Conservation (phyloP, 1,139 yeast species). For the Candida sp. region DNA sequence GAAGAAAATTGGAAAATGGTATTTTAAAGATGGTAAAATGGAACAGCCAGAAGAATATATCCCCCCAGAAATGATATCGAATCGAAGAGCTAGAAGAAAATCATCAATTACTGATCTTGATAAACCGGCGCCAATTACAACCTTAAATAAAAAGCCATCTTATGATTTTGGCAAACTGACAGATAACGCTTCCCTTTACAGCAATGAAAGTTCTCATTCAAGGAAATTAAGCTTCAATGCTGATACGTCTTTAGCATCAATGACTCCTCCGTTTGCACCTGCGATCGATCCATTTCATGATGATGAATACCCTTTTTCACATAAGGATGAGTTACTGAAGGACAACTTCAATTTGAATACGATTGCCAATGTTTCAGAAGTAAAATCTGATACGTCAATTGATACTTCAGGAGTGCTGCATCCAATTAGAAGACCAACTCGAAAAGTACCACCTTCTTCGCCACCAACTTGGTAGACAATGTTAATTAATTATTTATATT, state of each 20-base stretch:
- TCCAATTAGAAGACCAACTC: background rate
- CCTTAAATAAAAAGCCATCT: conserved; percentile 8
- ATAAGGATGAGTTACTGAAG: background rate
- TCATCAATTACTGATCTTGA: conserved; percentile 4
- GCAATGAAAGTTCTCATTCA: background rate
- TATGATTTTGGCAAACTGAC: conserved; percentile 12
- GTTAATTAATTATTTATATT: background rate
- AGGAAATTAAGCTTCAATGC: background rate
- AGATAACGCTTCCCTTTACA: conserved; percentile 1
- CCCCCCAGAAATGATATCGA: conserved; percentile 67
- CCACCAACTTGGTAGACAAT: background rate
- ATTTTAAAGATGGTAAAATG: conserved; percentile 43
- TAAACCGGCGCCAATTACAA: conserved; percentile 1
- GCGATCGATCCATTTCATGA: background rate
- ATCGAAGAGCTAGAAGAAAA: conserved; percentile 41
- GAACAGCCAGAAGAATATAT: conserved; percentile 25
- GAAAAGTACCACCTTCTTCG: background rate
- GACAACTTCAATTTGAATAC: background rate
- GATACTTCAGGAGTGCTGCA: background rate
- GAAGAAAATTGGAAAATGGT: conserved; percentile 70
- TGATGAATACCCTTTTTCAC: background rate
- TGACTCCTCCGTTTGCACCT: background rate
- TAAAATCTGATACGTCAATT: background rate
- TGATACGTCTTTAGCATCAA: background rate
- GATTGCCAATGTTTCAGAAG: background rate